phyloP scores from a whole-genome alignment of 257 asterid species.

The Forsythia viridissima region DNA sequence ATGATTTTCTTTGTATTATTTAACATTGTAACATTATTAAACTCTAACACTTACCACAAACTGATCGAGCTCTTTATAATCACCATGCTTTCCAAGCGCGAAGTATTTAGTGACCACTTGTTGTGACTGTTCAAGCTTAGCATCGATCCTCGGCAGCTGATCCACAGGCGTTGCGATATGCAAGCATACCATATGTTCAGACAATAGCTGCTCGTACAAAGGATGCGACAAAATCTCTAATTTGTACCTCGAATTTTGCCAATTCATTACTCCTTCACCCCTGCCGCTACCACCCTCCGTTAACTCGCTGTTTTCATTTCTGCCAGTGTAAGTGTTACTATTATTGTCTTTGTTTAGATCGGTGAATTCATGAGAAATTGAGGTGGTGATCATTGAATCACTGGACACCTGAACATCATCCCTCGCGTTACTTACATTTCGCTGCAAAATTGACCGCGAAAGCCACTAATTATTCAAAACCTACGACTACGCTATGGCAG shows the following conservation, averaged over 20 bases:
- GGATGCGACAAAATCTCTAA: slow-evolving; percentile 64
- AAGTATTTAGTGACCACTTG: slow-evolving; percentile 61
- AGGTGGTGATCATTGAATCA: slow-evolving; percentile 33
- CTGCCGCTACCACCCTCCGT: slow-evolving; percentile 32
- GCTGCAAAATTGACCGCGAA: slow-evolving; percentile 41
- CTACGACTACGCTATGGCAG: slow-evolving; percentile 18
- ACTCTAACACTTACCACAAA: slow-evolving; percentile 47
- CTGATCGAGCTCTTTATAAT: slow-evolving; percentile 63
- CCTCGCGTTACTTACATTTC: slow-evolving; percentile 32
- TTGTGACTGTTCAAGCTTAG: slow-evolving; percentile 67
- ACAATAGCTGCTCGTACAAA: slow-evolving; percentile 65
- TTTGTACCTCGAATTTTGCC: slow-evolving; percentile 62
- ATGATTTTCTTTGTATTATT: too few relatives aligned
- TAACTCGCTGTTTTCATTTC: slow-evolving; percentile 23
- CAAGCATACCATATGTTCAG: slow-evolving; percentile 70
- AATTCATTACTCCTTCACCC: slow-evolving; percentile 44
- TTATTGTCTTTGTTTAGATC: slow-evolving; percentile 31
- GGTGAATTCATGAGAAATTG: slow-evolving; percentile 39
- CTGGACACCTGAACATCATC: slow-evolving; percentile 41
- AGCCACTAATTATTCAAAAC: slow-evolving; percentile 46
- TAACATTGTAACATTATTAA: too few relatives aligned
- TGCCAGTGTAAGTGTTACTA: background rate
- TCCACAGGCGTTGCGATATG: slow-evolving; percentile 80
- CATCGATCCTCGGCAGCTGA: slow-evolving; percentile 78
- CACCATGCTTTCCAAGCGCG: slow-evolving; percentile 45